Percentiles rank a stretch among this genome's conserved stretches.
Evolutionary conservation across 768 basidiomycete species (phyloP).

Genomic region (Boletus coccyginus): DNA sequence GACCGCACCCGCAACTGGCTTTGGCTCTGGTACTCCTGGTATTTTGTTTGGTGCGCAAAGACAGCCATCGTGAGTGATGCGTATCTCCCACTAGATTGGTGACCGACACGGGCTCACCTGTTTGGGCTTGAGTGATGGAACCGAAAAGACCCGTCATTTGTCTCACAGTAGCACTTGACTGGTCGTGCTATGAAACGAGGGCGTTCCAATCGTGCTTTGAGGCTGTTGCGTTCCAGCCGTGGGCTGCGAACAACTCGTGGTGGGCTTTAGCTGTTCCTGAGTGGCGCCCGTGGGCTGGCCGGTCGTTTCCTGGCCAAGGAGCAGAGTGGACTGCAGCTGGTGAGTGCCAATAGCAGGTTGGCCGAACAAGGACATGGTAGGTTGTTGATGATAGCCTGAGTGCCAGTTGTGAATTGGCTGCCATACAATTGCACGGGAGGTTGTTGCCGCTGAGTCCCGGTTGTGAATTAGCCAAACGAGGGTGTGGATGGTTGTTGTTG

Average conservation of each 20-base stretch:
- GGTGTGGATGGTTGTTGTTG: too few species aligned
- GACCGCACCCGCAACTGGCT: background rate
- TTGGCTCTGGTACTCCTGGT: slow-evolving; percentile 1
- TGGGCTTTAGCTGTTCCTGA: slow-evolving; percentile 22
- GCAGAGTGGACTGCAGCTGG: slow-evolving; percentile 30
- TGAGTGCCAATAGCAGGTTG: slow-evolving; percentile 32
- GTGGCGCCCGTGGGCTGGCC: slow-evolving; percentile 21
- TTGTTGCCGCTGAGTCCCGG: slow-evolving; percentile 29
- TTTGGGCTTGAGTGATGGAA: slow-evolving; percentile 15
- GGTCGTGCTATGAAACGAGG: slow-evolving; percentile 25
- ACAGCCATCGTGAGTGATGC: slow-evolving; percentile 29
- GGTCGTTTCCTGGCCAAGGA: slow-evolving; percentile 28
- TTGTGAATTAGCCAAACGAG: slow-evolving; percentile 14
- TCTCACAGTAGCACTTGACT: slow-evolving; percentile 7
- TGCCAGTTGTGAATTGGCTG: slow-evolving; percentile 1
- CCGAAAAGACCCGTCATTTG: slow-evolving; percentile 16
- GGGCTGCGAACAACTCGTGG: slow-evolving; percentile 33
- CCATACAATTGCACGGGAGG: slow-evolving; percentile 26
- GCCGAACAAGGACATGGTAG: slow-evolving; percentile 13
- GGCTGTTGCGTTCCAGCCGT: slow-evolving; percentile 30
- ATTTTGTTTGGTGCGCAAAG: slow-evolving; percentile 31
- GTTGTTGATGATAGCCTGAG: slow-evolving; percentile 11
- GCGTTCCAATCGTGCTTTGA: slow-evolving; percentile 28
- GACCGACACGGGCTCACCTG: background rate
- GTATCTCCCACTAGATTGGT: background rate